Evolutionary conservation across 495 filamentous ascomycete genomes (phyloP), one percentile per base, ranked within the genome.

Genomic region (Annulohypoxylon nitens): DNA sequence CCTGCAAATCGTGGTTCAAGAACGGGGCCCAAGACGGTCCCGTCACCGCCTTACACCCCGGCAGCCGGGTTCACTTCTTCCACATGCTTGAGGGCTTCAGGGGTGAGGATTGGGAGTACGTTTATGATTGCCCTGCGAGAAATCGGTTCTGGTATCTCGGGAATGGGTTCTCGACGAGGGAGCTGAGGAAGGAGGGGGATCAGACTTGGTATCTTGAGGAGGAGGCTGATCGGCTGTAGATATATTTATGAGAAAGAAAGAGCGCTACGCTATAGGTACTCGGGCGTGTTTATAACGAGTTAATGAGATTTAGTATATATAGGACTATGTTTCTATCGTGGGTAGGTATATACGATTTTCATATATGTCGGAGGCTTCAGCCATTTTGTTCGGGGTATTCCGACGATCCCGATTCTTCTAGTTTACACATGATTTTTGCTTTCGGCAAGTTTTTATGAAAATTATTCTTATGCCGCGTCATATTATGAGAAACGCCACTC

Each of bases 1-100:
- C 73, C 10, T 83, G 86, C 33, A 78, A 81, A 4, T 84, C 81
- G 3, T 88, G 86, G 86, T 88, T 84, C 70, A 87, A 87, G 74
- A 75, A 78, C 36, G 83, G 81, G 12, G 69, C 54, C 4, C 68
- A 70, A 1, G 78, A 83, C 69, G 86, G 86, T 0, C 83, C 83
- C 9, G 83, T 88, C 10, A 83, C 81, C 12, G 83, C 83, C 48
- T 71, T 86, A 43, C 82, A 86, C 59, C 85, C 86, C 0, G 86
- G 86, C 11, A 84, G 81, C 63, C 80, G 85, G 6, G 78, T 85
- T 8, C 86, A 88, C 61, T 87, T 83, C 69, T 86, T 87, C 74
- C 80, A 87, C 26, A 85, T 86, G 84, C 78, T 88, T 33, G 76
- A 80, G 54, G 60, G 73, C 8, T 82, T 85, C 58, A 76, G 85